phyloP scores from a whole-genome alignment of 352 stramenopile genomes.

The Globisporangium perplexum region DNA sequence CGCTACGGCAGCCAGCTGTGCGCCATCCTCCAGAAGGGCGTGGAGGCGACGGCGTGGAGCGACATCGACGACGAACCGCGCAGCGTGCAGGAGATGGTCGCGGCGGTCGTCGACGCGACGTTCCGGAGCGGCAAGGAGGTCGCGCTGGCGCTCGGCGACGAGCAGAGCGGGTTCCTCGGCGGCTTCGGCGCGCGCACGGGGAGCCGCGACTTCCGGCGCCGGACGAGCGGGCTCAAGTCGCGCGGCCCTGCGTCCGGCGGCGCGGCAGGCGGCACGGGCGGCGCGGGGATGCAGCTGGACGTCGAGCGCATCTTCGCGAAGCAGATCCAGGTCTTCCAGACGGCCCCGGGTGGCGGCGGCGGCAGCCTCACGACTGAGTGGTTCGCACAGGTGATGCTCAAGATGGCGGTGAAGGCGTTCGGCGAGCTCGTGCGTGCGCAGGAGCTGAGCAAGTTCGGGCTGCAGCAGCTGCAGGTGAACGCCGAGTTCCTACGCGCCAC shows the following conservation, averaged over 20 bases:
- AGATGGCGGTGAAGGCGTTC: constrained; percentile 76
- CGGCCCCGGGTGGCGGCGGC: constrained; percentile 23
- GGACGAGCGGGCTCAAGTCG: constrained; percentile 46
- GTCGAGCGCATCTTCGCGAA: constrained; percentile 83
- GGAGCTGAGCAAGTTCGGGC: constrained; percentile 55
- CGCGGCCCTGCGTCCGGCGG: constrained; percentile 17
- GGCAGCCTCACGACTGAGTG: constrained; percentile 54
- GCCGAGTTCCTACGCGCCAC: constrained; percentile 65
- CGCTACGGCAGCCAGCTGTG: constrained; percentile 58
- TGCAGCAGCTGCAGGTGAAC: constrained; percentile 81
- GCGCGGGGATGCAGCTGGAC: constrained; percentile 52
- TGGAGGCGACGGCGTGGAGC: constrained; percentile 40
- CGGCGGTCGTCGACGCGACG: constrained; percentile 46
- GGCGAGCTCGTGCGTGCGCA: constrained; percentile 56
- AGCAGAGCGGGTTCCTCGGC: constrained; percentile 43
- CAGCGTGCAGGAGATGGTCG: constrained; percentile 61
- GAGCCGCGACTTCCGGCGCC: constrained; percentile 62
- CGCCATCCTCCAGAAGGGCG: constrained; percentile 28
- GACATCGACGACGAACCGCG: constrained; percentile 63
- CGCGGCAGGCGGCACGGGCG: constrained; percentile 24
- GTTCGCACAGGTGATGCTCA: constrained; percentile 67
- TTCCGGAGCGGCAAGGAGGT: constrained; percentile 58
- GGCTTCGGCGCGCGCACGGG: constrained; percentile 32
- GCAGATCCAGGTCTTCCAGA: constrained; percentile 60
- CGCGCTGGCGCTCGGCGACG: constrained; percentile 51